These are phyloP conservation scores for Dictyostelium citrinum DNA, from an alignment of 78 protist genomes.

Conservation along the genomic window DNA sequence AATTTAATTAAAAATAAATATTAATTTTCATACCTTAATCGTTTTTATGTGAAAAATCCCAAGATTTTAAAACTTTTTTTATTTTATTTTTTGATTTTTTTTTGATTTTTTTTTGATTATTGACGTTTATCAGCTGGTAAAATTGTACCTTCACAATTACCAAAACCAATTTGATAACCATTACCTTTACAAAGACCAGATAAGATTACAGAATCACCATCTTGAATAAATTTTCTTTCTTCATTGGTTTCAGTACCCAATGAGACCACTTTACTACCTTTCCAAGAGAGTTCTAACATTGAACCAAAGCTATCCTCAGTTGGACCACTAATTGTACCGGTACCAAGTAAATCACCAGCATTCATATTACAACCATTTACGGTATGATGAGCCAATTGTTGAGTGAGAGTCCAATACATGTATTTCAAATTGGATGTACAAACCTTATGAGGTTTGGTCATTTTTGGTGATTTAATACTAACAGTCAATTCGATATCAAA, in stretches of 20 bases:
- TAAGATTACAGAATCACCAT: conserved; percentile 89
- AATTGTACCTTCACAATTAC: conserved; percentile 72
- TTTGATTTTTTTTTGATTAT: not conserved
- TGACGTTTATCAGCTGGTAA: conserved; percentile 60
- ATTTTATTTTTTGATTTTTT: not conserved
- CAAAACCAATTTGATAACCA: conserved; percentile 93
- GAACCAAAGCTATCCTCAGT: conserved; percentile 85
- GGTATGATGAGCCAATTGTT: conserved; percentile 95
- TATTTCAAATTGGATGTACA: conserved; percentile 73
- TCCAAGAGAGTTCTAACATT: conserved; percentile 92
- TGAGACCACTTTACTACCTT: conserved; percentile 80
- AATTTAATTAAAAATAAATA: no score
- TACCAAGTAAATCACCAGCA: conserved; percentile 93
- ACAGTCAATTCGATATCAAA: conserved; percentile 79
- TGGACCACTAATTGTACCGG: conserved; percentile 97
- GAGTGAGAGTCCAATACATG: conserved; percentile 94
- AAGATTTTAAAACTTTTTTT: no score
- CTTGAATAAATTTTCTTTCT: conserved; percentile 85
- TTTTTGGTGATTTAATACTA: conserved; percentile 15
- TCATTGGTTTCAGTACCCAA: conserved; percentile 68
- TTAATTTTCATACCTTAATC: no score
- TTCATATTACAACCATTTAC: conserved; percentile 91
- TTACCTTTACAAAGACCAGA: conserved; percentile 85
- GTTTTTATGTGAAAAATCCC: no score
- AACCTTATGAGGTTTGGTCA: conserved; percentile 19